These are phyloP conservation scores for Suhomyces bokatorum DNA, from an alignment of 1,139 yeast species.

Conservation along the genomic window DNA sequence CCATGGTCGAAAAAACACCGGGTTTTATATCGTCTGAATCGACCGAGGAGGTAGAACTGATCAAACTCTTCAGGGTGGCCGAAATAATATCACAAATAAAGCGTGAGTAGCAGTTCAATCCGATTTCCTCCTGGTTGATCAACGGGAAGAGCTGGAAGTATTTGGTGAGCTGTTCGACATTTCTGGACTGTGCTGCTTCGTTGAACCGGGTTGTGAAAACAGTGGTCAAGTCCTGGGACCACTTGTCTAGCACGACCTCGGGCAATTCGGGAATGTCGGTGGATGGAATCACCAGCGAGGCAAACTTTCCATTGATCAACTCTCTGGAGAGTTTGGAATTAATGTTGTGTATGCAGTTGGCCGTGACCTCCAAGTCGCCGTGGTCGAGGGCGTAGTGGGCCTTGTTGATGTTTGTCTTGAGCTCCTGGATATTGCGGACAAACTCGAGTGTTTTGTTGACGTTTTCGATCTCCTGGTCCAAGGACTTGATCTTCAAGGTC, in stretches of 20 bases:
- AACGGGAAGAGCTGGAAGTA: constrained; percentile 88
- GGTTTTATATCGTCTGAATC: constrained; percentile 33
- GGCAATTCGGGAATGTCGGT: constrained; percentile 88
- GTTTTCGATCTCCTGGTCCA: constrained; percentile 70
- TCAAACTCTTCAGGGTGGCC: constrained; percentile 67
- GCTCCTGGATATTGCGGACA: constrained; percentile 62
- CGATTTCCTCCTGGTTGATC: constrained; percentile 69
- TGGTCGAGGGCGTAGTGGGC: constrained; percentile 69
- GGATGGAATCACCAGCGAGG: constrained; percentile 85
- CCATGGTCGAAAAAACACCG: constrained; percentile 64
- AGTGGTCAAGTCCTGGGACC: constrained; percentile 58
- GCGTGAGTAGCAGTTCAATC: constrained; percentile 76
- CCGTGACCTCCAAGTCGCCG: constrained; percentile 72
- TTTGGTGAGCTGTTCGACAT: constrained; percentile 70
- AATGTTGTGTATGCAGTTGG: constrained; percentile 55
- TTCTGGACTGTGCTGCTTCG: constrained; percentile 64
- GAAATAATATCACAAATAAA: constrained; percentile 86
- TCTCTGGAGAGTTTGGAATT: constrained; percentile 55
- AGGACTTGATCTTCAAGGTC: constrained; percentile 65
- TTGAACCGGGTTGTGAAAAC: constrained; percentile 65
- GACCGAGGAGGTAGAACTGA: constrained; percentile 40
- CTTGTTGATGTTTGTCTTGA: constrained; percentile 65
- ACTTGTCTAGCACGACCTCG: constrained; percentile 50
- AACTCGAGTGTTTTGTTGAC: constrained; percentile 66
- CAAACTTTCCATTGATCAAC: constrained; percentile 65